phyloP scores from a whole-genome alignment of 495 filamentous ascomycete species.

The Clavariopsis aquatica region DNA sequence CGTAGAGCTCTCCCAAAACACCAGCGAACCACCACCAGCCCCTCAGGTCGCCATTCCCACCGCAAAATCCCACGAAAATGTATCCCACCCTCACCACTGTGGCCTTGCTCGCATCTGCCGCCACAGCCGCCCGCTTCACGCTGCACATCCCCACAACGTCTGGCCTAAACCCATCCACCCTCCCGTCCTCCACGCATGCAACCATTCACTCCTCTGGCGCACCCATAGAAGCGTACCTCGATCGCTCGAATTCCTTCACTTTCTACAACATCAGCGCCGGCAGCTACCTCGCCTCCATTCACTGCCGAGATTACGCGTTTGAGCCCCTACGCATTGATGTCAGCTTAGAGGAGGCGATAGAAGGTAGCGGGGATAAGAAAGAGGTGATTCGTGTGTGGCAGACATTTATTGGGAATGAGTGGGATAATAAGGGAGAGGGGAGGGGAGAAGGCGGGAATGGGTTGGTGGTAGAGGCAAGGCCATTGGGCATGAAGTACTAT shows the following conservation, averaged over 20 bases:
- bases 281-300: slow-evolving; percentile 79
- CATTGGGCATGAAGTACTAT: slow-evolving; percentile 65
- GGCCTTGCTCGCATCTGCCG: slow-evolving; percentile 31
- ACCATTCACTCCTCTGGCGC: slow-evolving; percentile 59
- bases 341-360: slow-evolving; percentile 21
- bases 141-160: slow-evolving; percentile 42
- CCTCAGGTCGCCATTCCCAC: neutral
- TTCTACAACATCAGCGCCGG: slow-evolving; percentile 68
- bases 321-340: slow-evolving; percentile 77
- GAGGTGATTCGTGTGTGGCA: slow-evolving; percentile 67
- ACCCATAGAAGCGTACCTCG: slow-evolving; percentile 59
- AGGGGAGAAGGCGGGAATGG: slow-evolving; percentile 39
- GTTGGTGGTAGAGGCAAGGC: slow-evolving; percentile 59
- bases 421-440: slow-evolving; percentile 74
- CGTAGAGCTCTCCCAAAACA: neutral
- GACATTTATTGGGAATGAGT: slow-evolving; percentile 84
- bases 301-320: slow-evolving; percentile 71
- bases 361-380: slow-evolving; percentile 47
- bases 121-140: slow-evolving; percentile 45
- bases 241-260: slow-evolving; percentile 64
- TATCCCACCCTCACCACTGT: neutral
- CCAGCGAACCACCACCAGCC: too few relatives aligned
- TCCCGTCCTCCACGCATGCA: slow-evolving; percentile 71
- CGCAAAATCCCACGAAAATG: neutral
- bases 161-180: slow-evolving; percentile 56